Evolutionary conservation across 139 green algal species (phyloP), one percentile per base, ranked within the genome.

Genomic region (Pseudopediastrum boryanum): DNA sequence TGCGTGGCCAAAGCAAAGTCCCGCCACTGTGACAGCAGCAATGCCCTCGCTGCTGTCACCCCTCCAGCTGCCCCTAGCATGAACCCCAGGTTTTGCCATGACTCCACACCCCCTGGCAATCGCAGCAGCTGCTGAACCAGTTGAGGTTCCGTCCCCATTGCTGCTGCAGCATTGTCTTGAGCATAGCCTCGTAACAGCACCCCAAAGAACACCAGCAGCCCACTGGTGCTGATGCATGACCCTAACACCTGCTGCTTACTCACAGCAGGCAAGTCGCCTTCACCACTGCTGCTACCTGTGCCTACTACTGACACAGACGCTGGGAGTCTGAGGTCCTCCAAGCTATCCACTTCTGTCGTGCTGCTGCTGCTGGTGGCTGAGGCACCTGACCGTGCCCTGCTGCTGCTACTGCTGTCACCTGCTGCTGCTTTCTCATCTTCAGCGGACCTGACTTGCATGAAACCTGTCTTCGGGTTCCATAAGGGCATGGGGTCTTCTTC

Each of bases 1-100:
- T 95, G 71, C 6, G 86, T 93, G 0, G 89, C 91, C 2, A 74
- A 81, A 12, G 71, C 80, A 75, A 96, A 94, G 1, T 89, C 90
- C 0, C 67, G 66, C 89, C 85, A 93, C 29, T 50, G 38, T n/a
- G 64, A 21, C 71, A 96, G 36, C 12, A 97, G 82, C 16, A 66
- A 33, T 8, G 83, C 39, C 29, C 92, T 75, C 0, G 88, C 76
- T 1, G 19, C 86, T 16, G 92, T 96, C 33, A 96, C 90, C 0
- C 36, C 71, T 5, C 58, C 85, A 19, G 88, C 92, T 13, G 84
- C 78, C 21, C 31, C 84, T 27, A 87, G 27, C 51, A 68, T 42
- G 59, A 85, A 29, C 0, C 9, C 82, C 33, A 75, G 39, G 2
- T 89, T 58, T 8, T 16, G 10, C 43, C 41, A 59, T 33, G 33